phyloP scores from a whole-genome alignment of 2,329 filamentous ascomycete species.

The Dothiorella sarmentorum region DNA sequence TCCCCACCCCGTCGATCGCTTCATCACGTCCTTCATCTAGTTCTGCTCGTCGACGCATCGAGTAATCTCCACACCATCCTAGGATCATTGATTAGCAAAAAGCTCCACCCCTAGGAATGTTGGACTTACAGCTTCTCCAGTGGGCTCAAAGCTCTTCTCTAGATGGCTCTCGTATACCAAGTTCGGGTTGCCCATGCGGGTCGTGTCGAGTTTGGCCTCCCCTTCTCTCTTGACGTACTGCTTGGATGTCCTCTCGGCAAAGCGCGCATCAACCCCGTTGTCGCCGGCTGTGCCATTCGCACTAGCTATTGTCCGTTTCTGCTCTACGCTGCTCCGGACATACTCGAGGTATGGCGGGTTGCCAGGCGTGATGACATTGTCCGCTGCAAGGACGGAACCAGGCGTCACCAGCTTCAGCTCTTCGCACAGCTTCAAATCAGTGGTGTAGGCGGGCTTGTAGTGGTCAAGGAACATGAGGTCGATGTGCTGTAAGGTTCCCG shows the following conservation, averaged over 20 bases:
- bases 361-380: conserved; percentile 69
- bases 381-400: conserved; percentile 63
- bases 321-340: conserved; percentile 60
- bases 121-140: conserved; percentile 58
- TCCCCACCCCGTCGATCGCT: too few relatives aligned
- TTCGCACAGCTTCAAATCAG: conserved; percentile 75
- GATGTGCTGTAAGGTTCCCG: conserved; percentile 55
- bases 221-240: conserved; percentile 49
- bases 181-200: conserved; percentile 57
- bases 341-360: conserved; percentile 70
- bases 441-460: conserved; percentile 71
- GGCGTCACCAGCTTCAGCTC: conserved; percentile 61
- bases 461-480: conserved; percentile 79
- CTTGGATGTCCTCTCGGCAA: conserved; percentile 46
- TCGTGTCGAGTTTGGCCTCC: conserved; percentile 42
- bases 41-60: conserved; percentile 47
- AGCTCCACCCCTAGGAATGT: neutral
- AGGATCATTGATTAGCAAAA: conserved; percentile 16
- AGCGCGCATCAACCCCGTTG: conserved; percentile 34
- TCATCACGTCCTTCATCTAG: neutral
- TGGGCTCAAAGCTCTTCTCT: conserved; percentile 64
- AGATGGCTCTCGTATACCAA: conserved; percentile 64
- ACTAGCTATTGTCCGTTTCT: conserved; percentile 53
- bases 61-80: conserved; percentile 68
- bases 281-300: conserved; percentile 29